These are phyloP conservation scores for Neocucurbitaria cava DNA, from an alignment of 2,329 filamentous ascomycete species.

Conservation along the genomic window DNA sequence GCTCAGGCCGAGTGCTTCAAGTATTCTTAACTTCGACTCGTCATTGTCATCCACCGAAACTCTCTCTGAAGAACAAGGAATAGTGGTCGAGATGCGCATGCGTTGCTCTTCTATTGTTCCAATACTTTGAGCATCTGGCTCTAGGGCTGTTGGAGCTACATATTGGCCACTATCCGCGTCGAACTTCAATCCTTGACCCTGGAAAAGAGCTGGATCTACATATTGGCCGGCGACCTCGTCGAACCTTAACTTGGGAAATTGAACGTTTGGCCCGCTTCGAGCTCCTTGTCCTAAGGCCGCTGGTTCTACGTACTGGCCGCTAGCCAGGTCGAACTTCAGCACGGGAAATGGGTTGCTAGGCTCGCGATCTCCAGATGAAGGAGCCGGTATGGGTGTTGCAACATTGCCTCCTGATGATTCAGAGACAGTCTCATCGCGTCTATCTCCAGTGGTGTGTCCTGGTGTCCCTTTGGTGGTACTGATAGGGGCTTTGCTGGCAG, in stretches of 20 bases:
- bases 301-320: neutral
- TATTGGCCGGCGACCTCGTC: neutral
- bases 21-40: slow-evolving; percentile 3
- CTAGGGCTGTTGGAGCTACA: neutral
- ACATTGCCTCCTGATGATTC: neutral
- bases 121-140: neutral
- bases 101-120: neutral
- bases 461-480: neutral
- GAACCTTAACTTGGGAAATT: neutral
- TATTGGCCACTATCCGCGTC: slow-evolving; percentile 2
- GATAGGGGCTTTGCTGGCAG: neutral
- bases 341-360: neutral
- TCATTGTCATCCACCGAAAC: too few relatives aligned
- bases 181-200: too few relatives aligned
- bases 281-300: neutral
- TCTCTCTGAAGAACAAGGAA: too few relatives aligned
- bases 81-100: slow-evolving; percentile 32
- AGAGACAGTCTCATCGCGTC: neutral
- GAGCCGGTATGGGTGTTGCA: neutral
- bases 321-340: neutral
- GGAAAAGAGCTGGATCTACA: neutral
- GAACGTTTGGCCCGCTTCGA: neutral
- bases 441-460: neutral
- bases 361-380: neutral
- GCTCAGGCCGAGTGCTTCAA: slow-evolving; percentile 15